A percentile compares a stretch with the other conserved stretches of the same genome.
Evolutionary conservation across 441 rosid species (phyloP).

Genomic region (Kokia cookei): DNA sequence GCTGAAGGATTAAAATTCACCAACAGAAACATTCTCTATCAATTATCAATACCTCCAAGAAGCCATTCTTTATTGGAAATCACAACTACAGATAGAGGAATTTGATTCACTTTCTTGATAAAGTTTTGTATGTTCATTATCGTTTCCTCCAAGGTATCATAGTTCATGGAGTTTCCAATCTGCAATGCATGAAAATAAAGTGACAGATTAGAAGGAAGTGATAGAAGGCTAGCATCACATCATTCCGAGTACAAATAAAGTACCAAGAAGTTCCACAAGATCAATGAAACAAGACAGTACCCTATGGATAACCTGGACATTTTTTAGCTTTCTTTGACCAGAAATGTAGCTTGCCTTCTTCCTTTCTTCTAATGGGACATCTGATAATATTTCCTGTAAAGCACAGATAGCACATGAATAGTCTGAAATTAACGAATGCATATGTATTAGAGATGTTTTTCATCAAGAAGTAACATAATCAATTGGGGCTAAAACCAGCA

Average conservation of each 20-base stretch:
- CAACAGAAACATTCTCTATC: slow-evolving; percentile 6
- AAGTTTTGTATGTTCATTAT: slow-evolving; percentile 50
- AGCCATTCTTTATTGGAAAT: slow-evolving; percentile 86
- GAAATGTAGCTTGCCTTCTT: slow-evolving; percentile 29
- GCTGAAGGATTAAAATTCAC: slow-evolving; percentile 2
- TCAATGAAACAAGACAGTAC: slow-evolving; percentile 28
- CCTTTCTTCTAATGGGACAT: slow-evolving; percentile 77
- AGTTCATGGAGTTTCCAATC: slow-evolving; percentile 90
- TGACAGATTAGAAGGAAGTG: slow-evolving; percentile 7
- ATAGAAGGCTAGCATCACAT: neutral
- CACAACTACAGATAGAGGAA: slow-evolving; percentile 79
- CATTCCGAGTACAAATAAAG: neutral
- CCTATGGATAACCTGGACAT: slow-evolving; percentile 59
- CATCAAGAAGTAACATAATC: slow-evolving; percentile 1
- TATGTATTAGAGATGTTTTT: neutral
- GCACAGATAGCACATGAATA: neutral
- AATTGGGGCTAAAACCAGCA: neutral
- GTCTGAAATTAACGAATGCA: neutral
- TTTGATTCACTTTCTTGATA: slow-evolving; percentile 36
- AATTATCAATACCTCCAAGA: slow-evolving; percentile 46
- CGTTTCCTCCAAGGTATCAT: slow-evolving; percentile 66
- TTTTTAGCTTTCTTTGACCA: slow-evolving; percentile 44
- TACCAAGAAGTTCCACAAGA: neutral
- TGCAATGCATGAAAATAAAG: slow-evolving; percentile 24
- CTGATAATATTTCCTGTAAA: slow-evolving; percentile 81